These are phyloP conservation scores for Saururus chinensis DNA, from an alignment of 164 flowering plant species.

Conservation along the genomic window DNA sequence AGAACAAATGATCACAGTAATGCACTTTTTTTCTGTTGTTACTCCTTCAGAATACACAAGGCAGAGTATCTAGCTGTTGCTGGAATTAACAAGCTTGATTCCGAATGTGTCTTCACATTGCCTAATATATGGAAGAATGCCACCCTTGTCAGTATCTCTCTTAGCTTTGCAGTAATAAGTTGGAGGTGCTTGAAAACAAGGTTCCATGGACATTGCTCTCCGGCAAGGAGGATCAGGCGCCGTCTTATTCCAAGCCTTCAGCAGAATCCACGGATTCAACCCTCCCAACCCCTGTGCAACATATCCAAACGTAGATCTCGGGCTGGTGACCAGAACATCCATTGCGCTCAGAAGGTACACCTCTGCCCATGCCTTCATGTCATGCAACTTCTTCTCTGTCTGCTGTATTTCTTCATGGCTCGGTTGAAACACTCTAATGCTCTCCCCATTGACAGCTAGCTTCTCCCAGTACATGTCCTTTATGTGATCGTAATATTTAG, in stretches of 20 bases:
- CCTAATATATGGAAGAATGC: not conserved
- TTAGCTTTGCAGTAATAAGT: slow-evolving; percentile 65
- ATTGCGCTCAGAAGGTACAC: slow-evolving; percentile 64
- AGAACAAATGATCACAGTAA: too few species aligned
- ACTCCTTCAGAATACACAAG: too few species aligned
- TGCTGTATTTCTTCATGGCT: slow-evolving; percentile 68
- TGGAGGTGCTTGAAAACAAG: slow-evolving; percentile 88
- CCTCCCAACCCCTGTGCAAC: slow-evolving; percentile 90
- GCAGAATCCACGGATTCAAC: slow-evolving; percentile 63
- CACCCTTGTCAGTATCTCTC: slow-evolving; percentile 47
- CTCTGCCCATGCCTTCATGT: slow-evolving; percentile 75
- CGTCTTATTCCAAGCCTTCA: slow-evolving; percentile 52
- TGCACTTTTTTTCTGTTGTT: too few species aligned
- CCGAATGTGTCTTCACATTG: not conserved
- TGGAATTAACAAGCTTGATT: not conserved
- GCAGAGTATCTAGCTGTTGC: too few species aligned
- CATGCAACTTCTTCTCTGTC: slow-evolving; percentile 43
- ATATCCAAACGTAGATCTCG: slow-evolving; percentile 85
- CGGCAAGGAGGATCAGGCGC: slow-evolving; percentile 68
- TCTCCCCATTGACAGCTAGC: slow-evolving; percentile 51
- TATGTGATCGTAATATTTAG: not conserved
- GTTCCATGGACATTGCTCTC: slow-evolving; percentile 77
- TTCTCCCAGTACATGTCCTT: not conserved
- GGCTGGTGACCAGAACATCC: slow-evolving; percentile 61
- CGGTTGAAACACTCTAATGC: slow-evolving; percentile 55